Percentiles rank a stretch among this genome's conserved stretches.
Conservation (phyloP, 1,284 basidiomycete genomes). For the Ustilago loliicola region DNA sequence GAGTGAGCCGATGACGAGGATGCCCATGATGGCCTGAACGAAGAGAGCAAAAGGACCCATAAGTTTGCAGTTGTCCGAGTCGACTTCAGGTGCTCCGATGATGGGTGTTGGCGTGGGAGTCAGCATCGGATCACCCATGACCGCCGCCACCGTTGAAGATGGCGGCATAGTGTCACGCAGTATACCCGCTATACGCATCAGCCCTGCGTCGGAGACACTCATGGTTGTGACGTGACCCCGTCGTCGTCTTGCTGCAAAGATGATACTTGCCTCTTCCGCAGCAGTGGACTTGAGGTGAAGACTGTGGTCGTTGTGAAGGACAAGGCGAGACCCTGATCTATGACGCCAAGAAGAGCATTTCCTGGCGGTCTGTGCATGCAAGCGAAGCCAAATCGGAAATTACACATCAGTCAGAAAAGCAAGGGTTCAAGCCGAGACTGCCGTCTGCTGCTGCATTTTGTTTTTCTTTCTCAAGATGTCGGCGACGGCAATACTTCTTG, state of each 20-base stretch:
- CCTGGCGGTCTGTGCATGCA: conserved; percentile 19
- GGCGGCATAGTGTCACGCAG: conserved; percentile 19
- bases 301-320: background rate
- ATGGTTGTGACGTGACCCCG: conserved; percentile 15
- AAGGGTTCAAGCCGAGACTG: background rate
- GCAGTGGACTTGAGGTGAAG: background rate
- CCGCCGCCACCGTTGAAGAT: conserved; percentile 13
- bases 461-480: background rate
- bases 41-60: conserved; percentile 62
- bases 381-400: background rate
- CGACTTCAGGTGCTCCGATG: conserved; percentile 51
- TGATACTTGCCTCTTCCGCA: background rate
- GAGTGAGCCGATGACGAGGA: conserved; percentile 85
- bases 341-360: background rate
- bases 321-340: conserved; percentile 6
- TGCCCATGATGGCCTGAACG: conserved; percentile 86
- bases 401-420: background rate
- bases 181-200: conserved; percentile 16
- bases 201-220: conserved; percentile 14
- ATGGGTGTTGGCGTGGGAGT: conserved; percentile 28
- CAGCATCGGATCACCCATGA: conserved; percentile 11
- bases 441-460: background rate
- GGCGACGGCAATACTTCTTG: too few species aligned
- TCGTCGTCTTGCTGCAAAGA: background rate
- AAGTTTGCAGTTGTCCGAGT: conserved; percentile 59